Evolutionary conservation across 805 yeast genomes (phyloP).

Genomic region (Kuraishia molischiana): DNA sequence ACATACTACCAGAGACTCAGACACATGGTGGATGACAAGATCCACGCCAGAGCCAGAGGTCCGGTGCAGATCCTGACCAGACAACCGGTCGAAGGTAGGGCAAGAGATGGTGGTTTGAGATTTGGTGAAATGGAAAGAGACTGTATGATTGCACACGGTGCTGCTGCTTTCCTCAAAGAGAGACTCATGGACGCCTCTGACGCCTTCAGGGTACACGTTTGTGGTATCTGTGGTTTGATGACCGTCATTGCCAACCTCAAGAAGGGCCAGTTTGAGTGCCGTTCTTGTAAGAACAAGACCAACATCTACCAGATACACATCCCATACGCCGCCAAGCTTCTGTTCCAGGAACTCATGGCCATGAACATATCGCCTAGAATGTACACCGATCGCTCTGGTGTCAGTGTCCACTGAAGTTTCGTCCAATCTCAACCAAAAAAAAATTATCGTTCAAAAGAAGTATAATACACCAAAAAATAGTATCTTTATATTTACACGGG

Average conservation of each 20-base stretch:
- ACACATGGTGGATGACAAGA: slow-evolving; percentile 99
- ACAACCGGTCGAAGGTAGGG: slow-evolving; percentile 98
- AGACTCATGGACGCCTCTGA: slow-evolving; percentile 98
- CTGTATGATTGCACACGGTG: slow-evolving; percentile 99
- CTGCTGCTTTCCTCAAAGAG: slow-evolving; percentile 96
- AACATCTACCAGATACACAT: slow-evolving; percentile 95
- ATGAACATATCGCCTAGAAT: slow-evolving; percentile 97
- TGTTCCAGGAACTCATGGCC: slow-evolving; percentile 99
- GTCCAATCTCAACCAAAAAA: no score
- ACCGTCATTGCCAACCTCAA: slow-evolving; percentile 94
- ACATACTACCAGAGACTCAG: slow-evolving; percentile 97
- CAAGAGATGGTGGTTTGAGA: slow-evolving; percentile 98
- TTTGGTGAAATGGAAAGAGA: slow-evolving; percentile 99
- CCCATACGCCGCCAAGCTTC: slow-evolving; percentile 95
- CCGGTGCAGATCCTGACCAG: slow-evolving; percentile 96
- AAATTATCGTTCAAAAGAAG: no score
- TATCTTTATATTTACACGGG: slow-evolving; percentile 2
- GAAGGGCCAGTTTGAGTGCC: slow-evolving; percentile 97
- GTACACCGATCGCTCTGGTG: slow-evolving; percentile 63
- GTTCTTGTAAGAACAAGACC: slow-evolving; percentile 97
- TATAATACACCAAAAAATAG: background rate
- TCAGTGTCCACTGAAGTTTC: slow-evolving; percentile 1
- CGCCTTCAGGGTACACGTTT: slow-evolving; percentile 95
- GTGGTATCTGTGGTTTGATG: slow-evolving; percentile 99
- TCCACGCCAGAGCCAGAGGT: slow-evolving; percentile 98